Conservation (phyloP, 208 protist genomes). For the Trypanosoma brucei region DNA sequence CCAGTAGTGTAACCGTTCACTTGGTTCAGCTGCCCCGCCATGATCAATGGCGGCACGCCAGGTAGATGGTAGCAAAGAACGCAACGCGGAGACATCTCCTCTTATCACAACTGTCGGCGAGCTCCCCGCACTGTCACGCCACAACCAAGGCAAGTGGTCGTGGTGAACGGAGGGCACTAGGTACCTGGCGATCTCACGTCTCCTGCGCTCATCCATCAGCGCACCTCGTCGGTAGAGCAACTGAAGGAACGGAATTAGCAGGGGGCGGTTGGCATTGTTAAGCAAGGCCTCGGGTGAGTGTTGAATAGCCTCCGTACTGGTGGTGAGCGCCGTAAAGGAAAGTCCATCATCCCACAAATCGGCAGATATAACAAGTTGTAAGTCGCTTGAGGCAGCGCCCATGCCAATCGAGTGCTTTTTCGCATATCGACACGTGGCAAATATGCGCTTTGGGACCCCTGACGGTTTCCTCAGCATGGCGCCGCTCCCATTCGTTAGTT, state of each 20-base stretch:
- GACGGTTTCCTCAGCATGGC: conserved; percentile 28
- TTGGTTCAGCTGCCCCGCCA: conserved; percentile 4
- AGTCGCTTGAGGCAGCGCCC: conserved; percentile 6
- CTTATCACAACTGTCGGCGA: neutral
- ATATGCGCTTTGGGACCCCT: conserved; percentile 7
- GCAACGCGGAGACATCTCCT: conserved; percentile 22
- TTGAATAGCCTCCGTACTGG: conserved; percentile 15
- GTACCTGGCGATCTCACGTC: conserved; percentile 31
- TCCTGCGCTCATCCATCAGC: conserved; percentile 26
- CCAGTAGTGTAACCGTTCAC: conserved; percentile 31
- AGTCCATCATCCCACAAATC: conserved; percentile 7
- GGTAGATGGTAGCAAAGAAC: conserved; percentile 6
- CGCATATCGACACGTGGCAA: conserved; percentile 9
- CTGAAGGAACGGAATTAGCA: conserved; percentile 26
- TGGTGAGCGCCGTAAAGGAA: conserved; percentile 11
- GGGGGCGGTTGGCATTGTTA: conserved; percentile 17
- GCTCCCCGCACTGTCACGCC: conserved; percentile 12
- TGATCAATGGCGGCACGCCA: conserved; percentile 12
- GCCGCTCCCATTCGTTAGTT: conserved; percentile 1
- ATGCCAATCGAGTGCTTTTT: neutral
- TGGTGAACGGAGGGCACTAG: conserved; percentile 39
- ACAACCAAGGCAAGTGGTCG: conserved; percentile 50
- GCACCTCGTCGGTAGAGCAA: conserved; percentile 39
- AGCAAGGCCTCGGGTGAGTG: conserved; percentile 15
- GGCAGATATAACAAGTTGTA: conserved; percentile 12